Conservation (phyloP, 2,329 filamentous ascomycete genomes). For the Monosporascus cannonballus region DNA sequence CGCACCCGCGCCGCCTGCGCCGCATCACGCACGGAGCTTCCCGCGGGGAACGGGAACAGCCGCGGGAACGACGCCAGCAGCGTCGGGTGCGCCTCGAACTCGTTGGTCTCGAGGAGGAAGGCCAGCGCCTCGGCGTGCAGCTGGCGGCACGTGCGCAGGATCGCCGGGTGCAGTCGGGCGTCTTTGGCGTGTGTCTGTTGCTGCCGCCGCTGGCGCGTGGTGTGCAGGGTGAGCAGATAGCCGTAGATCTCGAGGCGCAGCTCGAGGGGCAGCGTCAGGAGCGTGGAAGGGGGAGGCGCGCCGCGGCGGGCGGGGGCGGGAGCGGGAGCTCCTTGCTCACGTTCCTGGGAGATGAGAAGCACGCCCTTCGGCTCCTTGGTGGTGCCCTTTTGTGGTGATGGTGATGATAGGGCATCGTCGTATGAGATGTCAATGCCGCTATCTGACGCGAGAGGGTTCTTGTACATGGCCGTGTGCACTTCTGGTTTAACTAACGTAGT, state of each 20-base stretch:
- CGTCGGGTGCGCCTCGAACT: slow-evolving; percentile 35
- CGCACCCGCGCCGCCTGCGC: slow-evolving; percentile 27
- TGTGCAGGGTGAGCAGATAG: slow-evolving; percentile 33
- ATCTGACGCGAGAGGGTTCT: neutral
- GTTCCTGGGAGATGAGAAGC: neutral
- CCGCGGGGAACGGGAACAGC: slow-evolving; percentile 26
- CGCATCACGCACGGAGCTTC: slow-evolving; percentile 13
- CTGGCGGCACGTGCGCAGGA: slow-evolving; percentile 35
- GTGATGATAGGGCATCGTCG: neutral
- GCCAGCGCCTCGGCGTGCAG: slow-evolving; percentile 34
- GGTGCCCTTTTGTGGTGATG: neutral
- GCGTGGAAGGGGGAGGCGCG: slow-evolving; percentile 5
- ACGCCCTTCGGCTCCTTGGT: neutral
- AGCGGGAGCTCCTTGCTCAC: neutral
- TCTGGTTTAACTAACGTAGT: too few relatives aligned
- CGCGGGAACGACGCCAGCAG: slow-evolving; percentile 35
- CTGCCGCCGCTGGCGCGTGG: slow-evolving; percentile 1
- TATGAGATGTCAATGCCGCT: neutral
- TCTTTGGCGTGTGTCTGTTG: slow-evolving; percentile 4
- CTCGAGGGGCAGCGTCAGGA: slow-evolving; percentile 38
- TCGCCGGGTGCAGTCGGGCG: slow-evolving; percentile 30
- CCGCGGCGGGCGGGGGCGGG: slow-evolving; percentile 16
- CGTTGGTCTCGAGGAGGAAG: slow-evolving; percentile 37
- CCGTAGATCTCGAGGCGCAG: slow-evolving; percentile 41
- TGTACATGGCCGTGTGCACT: neutral